Base-by-base conservation (phyloP, 2,329 filamentous ascomycete species). In the Colletotrichum acutatum region DNA sequence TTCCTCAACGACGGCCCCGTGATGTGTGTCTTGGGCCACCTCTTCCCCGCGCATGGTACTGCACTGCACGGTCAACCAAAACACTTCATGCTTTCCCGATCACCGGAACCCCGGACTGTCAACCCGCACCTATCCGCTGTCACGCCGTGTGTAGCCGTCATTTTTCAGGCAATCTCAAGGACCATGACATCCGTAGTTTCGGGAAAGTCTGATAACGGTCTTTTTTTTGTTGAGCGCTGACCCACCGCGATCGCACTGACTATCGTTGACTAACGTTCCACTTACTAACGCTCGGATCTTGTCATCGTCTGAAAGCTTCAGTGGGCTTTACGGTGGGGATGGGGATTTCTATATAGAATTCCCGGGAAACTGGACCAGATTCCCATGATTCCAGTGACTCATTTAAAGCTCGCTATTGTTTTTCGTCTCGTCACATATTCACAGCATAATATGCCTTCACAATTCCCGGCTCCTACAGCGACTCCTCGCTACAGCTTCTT, bases 401-500 rank as follows among this genome's bases (percentile, higher is more conserved):
- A n/a, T 11, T 49, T 7, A 8, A 24, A 9, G 26, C 5, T 42
- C 11, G 16, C 5, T 9, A 4, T 59, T 6, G n/a, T 26, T 28
- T 37, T 26, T 24, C 16, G n/a, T 7, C 7, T 7, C 24, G 28
- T 19, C 24, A n/a, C 30, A 19, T 6, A 0, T 7, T n/a, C 32
- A 5, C 3, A 24, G 42, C 3, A 5, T 59, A 7, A 52, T 0
- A 72, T 72, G 70, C 70, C 70, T 5, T 70, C 70, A 7, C 60
- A 72, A 7, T 42, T 64, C 22, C 66, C 54, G 9, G 32, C 19
- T 6, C 59, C 53, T 5, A 9, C 56, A 22, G 30, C 46, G 7
- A 14, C 54, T 4, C 60, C 54, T 24, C 72, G 68, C 34, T 88
- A 87, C 76, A 86, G 84, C 77, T 85, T 88, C 68, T 80, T 85